phyloP scores from a whole-genome alignment of 2,329 filamentous ascomycete genomes.

The Cladosporium sp. region DNA sequence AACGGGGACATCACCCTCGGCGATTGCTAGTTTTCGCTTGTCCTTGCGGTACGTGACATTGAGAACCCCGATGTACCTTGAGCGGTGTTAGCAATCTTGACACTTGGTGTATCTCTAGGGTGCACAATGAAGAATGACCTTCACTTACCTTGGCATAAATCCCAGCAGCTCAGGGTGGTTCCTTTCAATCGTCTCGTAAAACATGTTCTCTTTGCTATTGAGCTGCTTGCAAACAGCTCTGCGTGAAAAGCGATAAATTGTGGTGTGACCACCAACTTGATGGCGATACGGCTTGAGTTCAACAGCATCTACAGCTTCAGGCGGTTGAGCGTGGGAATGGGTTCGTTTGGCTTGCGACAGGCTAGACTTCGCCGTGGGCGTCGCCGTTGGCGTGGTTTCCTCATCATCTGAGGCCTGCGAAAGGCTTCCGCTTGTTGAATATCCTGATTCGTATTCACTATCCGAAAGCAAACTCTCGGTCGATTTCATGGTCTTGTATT shows the following conservation, averaged over 20 bases:
- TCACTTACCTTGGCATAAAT: constrained; percentile 70
- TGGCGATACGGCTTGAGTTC: constrained; percentile 96
- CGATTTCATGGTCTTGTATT: constrained; percentile 5
- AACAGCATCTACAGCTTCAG: constrained; percentile 75
- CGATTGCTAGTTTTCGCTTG: constrained; percentile 42
- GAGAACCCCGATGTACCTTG: constrained; percentile 89
- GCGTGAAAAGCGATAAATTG: constrained; percentile 90
- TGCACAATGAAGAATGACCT: not conserved
- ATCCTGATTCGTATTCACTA: constrained; percentile 34
- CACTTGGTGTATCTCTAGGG: constrained; percentile 17
- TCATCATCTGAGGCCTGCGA: constrained; percentile 53
- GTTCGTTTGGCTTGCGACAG: constrained; percentile 31
- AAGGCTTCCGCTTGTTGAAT: constrained; percentile 40
- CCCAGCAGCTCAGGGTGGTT: constrained; percentile 83
- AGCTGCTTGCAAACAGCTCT: constrained; percentile 96
- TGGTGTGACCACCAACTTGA: constrained; percentile 95
- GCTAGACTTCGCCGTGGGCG: constrained; percentile 27
- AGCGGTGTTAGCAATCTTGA: constrained; percentile 13
- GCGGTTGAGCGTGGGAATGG: constrained; percentile 27
- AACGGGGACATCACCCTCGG: constrained; percentile 3
- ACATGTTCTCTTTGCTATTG: constrained; percentile 97
- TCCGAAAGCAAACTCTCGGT: constrained; percentile 32
- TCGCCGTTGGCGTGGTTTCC: constrained; percentile 45
- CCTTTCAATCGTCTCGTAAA: constrained; percentile 93
- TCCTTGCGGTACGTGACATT: constrained; percentile 95